Evolutionary conservation across 441 rosid genomes (phyloP).

Genomic region (Melastoma candidum): DNA sequence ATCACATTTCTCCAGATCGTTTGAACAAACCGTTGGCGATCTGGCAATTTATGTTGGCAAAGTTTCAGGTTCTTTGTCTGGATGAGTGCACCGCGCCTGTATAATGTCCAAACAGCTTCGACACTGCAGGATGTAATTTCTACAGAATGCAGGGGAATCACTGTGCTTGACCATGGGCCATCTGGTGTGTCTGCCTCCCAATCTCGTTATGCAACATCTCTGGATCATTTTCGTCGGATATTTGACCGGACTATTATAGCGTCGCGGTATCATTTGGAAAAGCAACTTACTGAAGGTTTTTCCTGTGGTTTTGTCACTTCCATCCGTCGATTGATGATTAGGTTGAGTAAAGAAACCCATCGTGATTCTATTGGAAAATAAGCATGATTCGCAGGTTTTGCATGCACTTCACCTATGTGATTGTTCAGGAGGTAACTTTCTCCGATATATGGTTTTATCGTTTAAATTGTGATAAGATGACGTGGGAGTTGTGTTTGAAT

Average conservation of each 20-base stretch:
- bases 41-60: not conserved
- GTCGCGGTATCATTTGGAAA: not conserved
- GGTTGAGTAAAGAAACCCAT: conserved; percentile 80
- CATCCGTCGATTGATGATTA: conserved; percentile 10
- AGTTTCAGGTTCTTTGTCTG: conserved; percentile 65
- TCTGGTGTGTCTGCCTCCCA: conserved; percentile 15
- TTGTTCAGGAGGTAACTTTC: too few species aligned
- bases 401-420: conserved; percentile 65
- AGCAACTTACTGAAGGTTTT: not conserved
- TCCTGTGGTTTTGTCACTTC: not conserved
- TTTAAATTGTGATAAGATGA: too few species aligned
- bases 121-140: conserved; percentile 64
- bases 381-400: conserved; percentile 57
- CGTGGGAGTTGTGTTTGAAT: too few species aligned
- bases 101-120: conserved; percentile 64
- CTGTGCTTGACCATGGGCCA: conserved; percentile 73
- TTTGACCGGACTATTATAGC: not conserved
- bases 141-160: conserved; percentile 58
- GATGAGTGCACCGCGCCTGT: conserved; percentile 92
- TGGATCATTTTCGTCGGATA: not conserved
- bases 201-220: not conserved
- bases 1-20: not conserved
- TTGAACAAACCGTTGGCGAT: conserved; percentile 4
- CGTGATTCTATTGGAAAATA: conserved; percentile 46
- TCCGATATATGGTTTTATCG: too few species aligned